Conservation (phyloP, 129 eudicot species). For the sunflower (Helianthus annuus) region DNA sequence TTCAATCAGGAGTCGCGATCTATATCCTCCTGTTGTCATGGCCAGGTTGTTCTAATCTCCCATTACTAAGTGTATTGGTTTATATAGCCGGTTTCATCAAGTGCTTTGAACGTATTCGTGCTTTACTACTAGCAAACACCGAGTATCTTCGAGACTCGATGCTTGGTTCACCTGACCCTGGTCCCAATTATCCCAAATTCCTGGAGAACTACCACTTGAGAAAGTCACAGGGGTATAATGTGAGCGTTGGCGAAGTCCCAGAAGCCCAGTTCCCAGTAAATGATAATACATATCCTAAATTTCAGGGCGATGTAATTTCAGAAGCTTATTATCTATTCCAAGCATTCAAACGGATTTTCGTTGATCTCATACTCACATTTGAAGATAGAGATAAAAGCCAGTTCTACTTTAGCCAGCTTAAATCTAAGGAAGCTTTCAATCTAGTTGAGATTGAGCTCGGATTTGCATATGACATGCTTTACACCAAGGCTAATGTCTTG, state of each 20-base stretch:
- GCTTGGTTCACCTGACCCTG: slow-evolving; percentile 47
- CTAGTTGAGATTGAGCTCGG: slow-evolving; percentile 50
- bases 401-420: too few species aligned
- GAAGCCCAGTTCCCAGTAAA: slow-evolving; percentile 28
- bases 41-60: too few species aligned
- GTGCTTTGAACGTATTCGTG: too few species aligned
- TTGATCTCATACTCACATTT: too few species aligned
- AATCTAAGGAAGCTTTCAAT: too few species aligned
- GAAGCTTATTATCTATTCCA: slow-evolving; percentile 25
- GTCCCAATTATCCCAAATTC: slow-evolving; percentile 50
- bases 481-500: slow-evolving; percentile 47
- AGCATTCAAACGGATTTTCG: too few species aligned
- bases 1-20: too few species aligned
- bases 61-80: too few species aligned
- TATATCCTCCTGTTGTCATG: too few species aligned
- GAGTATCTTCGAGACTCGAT: slow-evolving; percentile 8
- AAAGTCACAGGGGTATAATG: slow-evolving; percentile 41
- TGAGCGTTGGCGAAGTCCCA: slow-evolving; percentile 37
- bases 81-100: too few species aligned
- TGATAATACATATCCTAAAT: neutral
- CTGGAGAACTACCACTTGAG: slow-evolving; percentile 42
- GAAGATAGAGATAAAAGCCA: too few species aligned
- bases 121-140: too few species aligned
- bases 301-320: slow-evolving; percentile 8
- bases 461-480: slow-evolving; percentile 52